Evolutionary conservation across 768 basidiomycete species (phyloP).

Genomic region (Coprinopsis sp.): DNA sequence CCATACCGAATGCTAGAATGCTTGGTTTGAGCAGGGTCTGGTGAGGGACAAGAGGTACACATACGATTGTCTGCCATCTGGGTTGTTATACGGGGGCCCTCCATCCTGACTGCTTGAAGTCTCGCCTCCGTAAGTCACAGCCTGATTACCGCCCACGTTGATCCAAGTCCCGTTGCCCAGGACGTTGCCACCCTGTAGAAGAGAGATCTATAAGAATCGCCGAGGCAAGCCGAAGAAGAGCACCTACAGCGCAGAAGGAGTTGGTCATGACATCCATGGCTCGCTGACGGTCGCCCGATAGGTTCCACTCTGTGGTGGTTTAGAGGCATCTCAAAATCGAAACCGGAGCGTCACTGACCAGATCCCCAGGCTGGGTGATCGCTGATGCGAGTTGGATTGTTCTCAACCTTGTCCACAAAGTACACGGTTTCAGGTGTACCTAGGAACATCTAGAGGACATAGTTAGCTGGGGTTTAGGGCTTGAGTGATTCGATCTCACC

Average conservation of each 20-base stretch:
- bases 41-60: slow-evolving; percentile 17
- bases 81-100: slow-evolving; percentile 49
- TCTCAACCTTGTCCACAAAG: slow-evolving; percentile 76
- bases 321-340: neutral
- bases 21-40: too few species aligned
- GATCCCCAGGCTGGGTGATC: slow-evolving; percentile 72
- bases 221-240: neutral
- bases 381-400: slow-evolving; percentile 57
- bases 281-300: slow-evolving; percentile 51
- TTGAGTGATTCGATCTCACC: slow-evolving; percentile 31
- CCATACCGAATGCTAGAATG: too few species aligned
- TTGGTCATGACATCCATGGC: slow-evolving; percentile 76
- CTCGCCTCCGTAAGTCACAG: slow-evolving; percentile 54
- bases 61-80: slow-evolving; percentile 55
- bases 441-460: slow-evolving; percentile 38
- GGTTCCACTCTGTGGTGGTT: slow-evolving; percentile 41
- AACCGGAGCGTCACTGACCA: slow-evolving; percentile 29
- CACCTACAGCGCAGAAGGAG: slow-evolving; percentile 69
- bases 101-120: slow-evolving; percentile 42
- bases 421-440: slow-evolving; percentile 42
- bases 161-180: slow-evolving; percentile 78
- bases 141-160: slow-evolving; percentile 71
- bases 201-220: neutral
- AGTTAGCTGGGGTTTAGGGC: too few species aligned
- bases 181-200: slow-evolving; percentile 43